Evolutionary conservation across 2,329 filamentous ascomycete species (phyloP).

Genomic region (Microdochium trichocladiopsis): DNA sequence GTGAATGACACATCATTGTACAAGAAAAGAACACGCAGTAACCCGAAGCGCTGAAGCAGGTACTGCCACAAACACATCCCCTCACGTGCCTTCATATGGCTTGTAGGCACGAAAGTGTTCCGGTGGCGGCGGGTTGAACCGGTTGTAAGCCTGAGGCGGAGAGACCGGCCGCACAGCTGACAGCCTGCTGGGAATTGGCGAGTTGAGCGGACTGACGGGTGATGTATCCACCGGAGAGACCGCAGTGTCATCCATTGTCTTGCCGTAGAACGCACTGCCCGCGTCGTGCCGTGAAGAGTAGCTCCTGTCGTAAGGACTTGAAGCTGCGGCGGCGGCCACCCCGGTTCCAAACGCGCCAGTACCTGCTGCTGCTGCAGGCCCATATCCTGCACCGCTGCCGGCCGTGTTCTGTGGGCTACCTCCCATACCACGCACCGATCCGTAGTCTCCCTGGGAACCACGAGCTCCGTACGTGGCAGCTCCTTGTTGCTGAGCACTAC

Average conservation of each 20-base stretch:
- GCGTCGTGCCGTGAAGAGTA: not conserved
- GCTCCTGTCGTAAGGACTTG: not conserved
- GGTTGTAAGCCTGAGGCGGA: not conserved
- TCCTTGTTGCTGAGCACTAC: not conserved
- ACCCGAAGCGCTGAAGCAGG: too few species aligned
- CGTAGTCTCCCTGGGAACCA: not conserved
- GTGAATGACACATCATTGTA: too few species aligned
- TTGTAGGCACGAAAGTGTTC: not conserved
- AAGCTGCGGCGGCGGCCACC: not conserved
- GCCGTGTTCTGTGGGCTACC: not conserved
- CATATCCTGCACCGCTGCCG: not conserved
- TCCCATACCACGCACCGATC: not conserved
- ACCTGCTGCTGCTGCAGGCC: not conserved
- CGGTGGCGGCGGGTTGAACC: not conserved
- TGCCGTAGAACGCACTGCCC: not conserved
- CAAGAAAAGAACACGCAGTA: too few species aligned
- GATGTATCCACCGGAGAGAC: not conserved
- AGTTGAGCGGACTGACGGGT: not conserved
- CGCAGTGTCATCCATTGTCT: not conserved
- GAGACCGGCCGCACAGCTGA: not conserved
- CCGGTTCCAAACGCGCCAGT: not conserved
- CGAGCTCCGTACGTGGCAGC: not conserved
- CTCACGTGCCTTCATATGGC: not conserved
- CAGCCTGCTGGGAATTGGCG: not conserved
- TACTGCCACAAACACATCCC: too few species aligned